Base-by-base conservation (phyloP, 805 yeast genomes). In the Yamadazyma akitaensis region DNA sequence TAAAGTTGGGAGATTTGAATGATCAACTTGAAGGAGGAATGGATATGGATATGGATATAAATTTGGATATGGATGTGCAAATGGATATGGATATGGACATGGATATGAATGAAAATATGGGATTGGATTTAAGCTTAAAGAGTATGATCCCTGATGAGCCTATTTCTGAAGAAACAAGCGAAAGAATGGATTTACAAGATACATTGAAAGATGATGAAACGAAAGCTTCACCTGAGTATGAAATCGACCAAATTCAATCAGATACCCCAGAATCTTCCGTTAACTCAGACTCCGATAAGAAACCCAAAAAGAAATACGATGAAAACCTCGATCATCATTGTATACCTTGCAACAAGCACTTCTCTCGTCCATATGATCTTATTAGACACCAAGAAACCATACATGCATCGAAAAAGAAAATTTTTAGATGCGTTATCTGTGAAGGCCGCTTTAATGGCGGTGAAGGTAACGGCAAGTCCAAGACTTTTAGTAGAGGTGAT, bases 341-440 rank as follows among this genome's bases (percentile, higher is more conserved):
- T 61, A 61, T 71, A 51, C 79, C 80, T 19, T 88, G 96, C 65
- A 68, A 76, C 55, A 87, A 87, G 67, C 82, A 82, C 58, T 92
- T 92, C 61, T 89, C 97, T 14, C 80, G 99, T 60, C 76, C 77
- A 14, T 72, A 72, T 49, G 77, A 72, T 55, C 62, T 72, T 53
- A 68, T 72, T 17, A 64, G 77, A 48, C 77, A 72, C 55, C 76
- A 72, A 57, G 75, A 72, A 51, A 72, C 77, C n/a, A 70, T 72
- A n/a, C 77, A 72, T 53, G 76, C 77, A 1, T 46, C 72, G 6
- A 67, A 67, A 57, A 72, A 72, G 67, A 72, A 72, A 60, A 69
- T 72, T 17, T 72, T 67, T 53, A 57, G 77, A 39, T 72, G 77
- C 60, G 75, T 72, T 26, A 70, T 72, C 21, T 72, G 77, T 53